These are phyloP conservation scores for Lactifluus hygrophoroides DNA, from an alignment of 768 basidiomycete species.

Conservation along the genomic window DNA sequence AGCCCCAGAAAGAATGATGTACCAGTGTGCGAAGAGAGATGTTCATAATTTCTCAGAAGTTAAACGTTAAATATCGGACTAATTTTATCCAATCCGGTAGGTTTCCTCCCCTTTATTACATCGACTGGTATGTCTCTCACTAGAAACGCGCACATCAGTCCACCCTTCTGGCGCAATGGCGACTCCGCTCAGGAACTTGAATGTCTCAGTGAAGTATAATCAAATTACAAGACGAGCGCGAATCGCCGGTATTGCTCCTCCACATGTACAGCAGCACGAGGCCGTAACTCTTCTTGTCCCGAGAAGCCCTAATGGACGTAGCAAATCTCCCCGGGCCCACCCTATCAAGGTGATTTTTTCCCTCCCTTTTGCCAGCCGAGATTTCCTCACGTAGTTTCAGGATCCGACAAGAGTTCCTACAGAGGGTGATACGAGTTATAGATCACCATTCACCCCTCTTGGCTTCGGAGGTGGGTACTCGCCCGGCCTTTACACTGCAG, in stretches of 20 bases:
- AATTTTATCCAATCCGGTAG: background rate
- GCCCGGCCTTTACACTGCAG: background rate
- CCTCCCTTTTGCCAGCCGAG: background rate
- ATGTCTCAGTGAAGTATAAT: background rate
- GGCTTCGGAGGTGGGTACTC: no score
- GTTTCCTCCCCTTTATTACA: background rate
- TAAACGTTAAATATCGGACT: background rate
- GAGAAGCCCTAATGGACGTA: background rate
- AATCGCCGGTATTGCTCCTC: background rate
- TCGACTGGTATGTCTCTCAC: background rate
- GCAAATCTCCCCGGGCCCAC: background rate
- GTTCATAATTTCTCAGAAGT: background rate
- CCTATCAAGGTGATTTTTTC: background rate
- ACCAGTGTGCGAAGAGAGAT: background rate
- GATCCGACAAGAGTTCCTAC: background rate
- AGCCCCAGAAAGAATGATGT: background rate
- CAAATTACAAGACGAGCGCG: background rate
- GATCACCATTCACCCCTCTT: background rate
- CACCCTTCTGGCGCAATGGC: background rate
- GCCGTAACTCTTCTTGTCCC: background rate
- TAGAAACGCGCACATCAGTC: background rate
- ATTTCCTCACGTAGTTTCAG: background rate
- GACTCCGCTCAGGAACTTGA: constrained; percentile 1
- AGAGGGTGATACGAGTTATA: background rate
- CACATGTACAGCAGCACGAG: background rate